A percentile compares a stretch with the other conserved stretches of the same genome.
Evolutionary conservation across 495 filamentous ascomycete genomes (phyloP).

Genomic region (Aspergillus steynii): DNA sequence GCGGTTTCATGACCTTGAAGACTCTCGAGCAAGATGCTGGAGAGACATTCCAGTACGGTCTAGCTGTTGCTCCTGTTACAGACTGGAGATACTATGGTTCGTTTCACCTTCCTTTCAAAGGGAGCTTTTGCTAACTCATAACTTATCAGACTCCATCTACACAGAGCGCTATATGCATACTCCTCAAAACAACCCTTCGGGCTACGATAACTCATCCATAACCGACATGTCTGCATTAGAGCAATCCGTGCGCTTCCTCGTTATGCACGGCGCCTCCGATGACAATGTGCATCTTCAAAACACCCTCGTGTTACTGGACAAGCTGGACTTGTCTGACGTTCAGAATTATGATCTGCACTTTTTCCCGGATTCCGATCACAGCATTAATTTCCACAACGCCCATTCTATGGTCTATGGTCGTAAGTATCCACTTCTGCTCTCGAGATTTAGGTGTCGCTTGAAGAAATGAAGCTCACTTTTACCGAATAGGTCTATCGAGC

Average conservation of each 20-base stretch:
- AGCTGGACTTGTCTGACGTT: constrained; percentile 76
- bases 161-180: constrained; percentile 96
- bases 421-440: constrained; percentile 48
- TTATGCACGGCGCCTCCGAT: constrained; percentile 94
- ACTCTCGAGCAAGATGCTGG: constrained; percentile 89
- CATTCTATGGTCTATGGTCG: constrained; percentile 93
- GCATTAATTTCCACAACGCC: constrained; percentile 92
- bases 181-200: constrained; percentile 73
- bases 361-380: constrained; percentile 95
- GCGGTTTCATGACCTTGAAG: constrained; percentile 97
- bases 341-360: constrained; percentile 97
- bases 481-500: constrained; percentile 68
- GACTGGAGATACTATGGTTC: constrained; percentile 90
- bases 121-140: not conserved
- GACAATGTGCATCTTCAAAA: constrained; percentile 99
- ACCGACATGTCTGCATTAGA: constrained; percentile 66
- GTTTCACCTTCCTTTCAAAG: not conserved
- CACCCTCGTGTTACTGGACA: constrained; percentile 80
- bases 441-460: not conserved
- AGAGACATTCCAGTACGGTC: constrained; percentile 88
- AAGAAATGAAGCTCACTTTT: constrained; percentile 28
- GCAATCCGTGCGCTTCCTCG: constrained; percentile 77
- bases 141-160: constrained; percentile 75
- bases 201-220: constrained; percentile 77
- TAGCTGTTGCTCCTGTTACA: constrained; percentile 97